Evolutionary conservation across 2,329 filamentous ascomycete species (phyloP), one percentile per base, ranked within the genome.

Genomic region (Aspergillus pseudonomiae): DNA sequence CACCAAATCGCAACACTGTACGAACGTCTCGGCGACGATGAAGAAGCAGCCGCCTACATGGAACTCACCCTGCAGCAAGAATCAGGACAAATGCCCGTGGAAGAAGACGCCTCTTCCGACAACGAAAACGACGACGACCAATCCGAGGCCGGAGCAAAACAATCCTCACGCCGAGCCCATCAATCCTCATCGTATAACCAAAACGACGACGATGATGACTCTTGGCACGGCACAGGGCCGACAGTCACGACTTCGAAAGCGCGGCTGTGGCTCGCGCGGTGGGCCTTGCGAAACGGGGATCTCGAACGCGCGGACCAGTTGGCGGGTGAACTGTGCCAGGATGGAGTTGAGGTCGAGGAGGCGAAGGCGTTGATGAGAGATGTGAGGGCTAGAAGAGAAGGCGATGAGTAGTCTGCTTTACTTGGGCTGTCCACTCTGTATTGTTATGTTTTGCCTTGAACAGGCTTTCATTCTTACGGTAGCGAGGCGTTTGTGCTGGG

Each of bases 261-360:
- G 7, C 86, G 95, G 26, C 88, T 97, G 83, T 99, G 95, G 95
- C 86, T 99, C 62, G 95, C 95, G 19, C 88, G 89, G 61, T 91
- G 89, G 80, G 91, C 93, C 14, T 91, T 96, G 80, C 85, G 87
- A 43, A 86, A 86, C 12, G 88, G 89, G 45, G 93, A 97, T 76
- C 92, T 92, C 71, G 83, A 85, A 36, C 86, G 91, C 24, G 92
- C 93, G 4, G 91, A 91, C 79, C 88, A 92, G 66, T 81, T 98
- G 48, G 94, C 93, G 0, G 93, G 90, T 65, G 95, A 99, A 79
- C 82, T 99, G 53, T 97, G 94, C 75, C 93, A 97, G 78, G 95
- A 99, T 78, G 95, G 95, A 0, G 89, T 96, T 30, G 95, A 98
- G 78, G 93, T 98, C 2, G 95, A 99, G 76, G 95, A 99, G 78